Conservation (phyloP, 805 yeast species). For the Ogataea methanolica region DNA sequence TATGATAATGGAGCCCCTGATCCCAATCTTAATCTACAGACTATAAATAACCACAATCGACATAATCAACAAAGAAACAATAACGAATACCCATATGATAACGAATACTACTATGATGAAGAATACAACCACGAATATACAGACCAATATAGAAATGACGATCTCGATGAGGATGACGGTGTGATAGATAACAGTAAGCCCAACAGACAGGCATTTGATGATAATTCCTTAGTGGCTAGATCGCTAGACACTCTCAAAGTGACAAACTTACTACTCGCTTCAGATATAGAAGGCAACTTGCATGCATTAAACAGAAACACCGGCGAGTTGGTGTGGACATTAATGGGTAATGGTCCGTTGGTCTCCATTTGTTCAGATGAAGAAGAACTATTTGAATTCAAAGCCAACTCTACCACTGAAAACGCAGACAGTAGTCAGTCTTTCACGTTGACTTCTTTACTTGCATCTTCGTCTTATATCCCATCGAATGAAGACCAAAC, state of each 20-base stretch:
- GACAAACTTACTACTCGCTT: conserved; percentile 58
- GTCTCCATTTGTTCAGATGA: conserved; percentile 34
- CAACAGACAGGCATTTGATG: not conserved
- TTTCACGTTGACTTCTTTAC: not conserved
- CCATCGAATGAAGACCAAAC: conserved; percentile 1
- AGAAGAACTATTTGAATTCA: conserved; percentile 8
- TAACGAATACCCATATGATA: not conserved
- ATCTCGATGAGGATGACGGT: too few relatives aligned
- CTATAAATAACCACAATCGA: too few relatives aligned
- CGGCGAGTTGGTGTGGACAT: conserved; percentile 75
- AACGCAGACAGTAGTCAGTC: conserved; percentile 10
- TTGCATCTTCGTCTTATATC: not conserved
- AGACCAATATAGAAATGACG: not conserved
- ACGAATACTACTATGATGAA: not conserved
- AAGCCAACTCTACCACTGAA: conserved; percentile 1
- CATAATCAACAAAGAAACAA: too few relatives aligned
- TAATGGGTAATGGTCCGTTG: conserved; percentile 60
- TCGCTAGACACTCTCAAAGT: conserved; percentile 26
- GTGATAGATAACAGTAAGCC: too few relatives aligned
- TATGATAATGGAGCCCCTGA: too few relatives aligned
- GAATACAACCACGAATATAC: not conserved
- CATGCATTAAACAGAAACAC: conserved; percentile 75
- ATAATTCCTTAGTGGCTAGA: conserved; percentile 1
- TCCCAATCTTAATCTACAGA: too few relatives aligned
- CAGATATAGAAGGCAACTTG: conserved; percentile 83